Conservation (phyloP, 352 stramenopile species). For the Globisporangium nagaii region DNA sequence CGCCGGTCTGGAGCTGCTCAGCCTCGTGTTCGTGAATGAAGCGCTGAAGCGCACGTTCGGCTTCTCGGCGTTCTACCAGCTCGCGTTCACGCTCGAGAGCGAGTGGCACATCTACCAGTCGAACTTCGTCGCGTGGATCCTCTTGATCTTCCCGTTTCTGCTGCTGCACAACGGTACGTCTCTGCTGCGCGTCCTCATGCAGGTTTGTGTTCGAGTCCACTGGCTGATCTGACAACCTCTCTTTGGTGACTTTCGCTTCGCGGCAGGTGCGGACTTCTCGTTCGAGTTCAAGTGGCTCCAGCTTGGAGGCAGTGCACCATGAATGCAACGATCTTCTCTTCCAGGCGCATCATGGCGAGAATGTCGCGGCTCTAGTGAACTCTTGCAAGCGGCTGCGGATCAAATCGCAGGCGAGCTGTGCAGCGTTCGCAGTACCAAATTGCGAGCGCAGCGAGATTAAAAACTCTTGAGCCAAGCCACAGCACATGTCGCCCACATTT, state of each 20-base stretch:
- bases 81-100: slow-evolving; percentile 29
- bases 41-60: slow-evolving; percentile 15
- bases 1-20: slow-evolving; percentile 25
- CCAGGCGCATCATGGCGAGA: too few relatives aligned
- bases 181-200: too few relatives aligned
- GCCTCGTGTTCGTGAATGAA: slow-evolving; percentile 14
- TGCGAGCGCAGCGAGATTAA: too few relatives aligned
- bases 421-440: too few relatives aligned
- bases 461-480: too few relatives aligned
- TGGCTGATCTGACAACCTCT: neutral
- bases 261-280: neutral
- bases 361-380: too few relatives aligned
- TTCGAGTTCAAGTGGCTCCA: neutral
- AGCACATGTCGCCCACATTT: too few relatives aligned
- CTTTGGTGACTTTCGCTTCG: neutral
- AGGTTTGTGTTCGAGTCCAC: neutral
- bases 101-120: slow-evolving; percentile 26
- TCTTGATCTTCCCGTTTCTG: slow-evolving; percentile 23
- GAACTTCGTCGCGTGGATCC: slow-evolving; percentile 21
- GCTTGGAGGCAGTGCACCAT: too few relatives aligned
- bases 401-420: too few relatives aligned
- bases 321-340: neutral
- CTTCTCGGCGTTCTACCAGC: slow-evolving; percentile 19
- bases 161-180: slow-evolving; percentile 17
- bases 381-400: too few relatives aligned